Percentiles rank a stretch among this genome's conserved stretches.
Conservation (phyloP, 208 protist species). For the Angomonas deanei region DNA sequence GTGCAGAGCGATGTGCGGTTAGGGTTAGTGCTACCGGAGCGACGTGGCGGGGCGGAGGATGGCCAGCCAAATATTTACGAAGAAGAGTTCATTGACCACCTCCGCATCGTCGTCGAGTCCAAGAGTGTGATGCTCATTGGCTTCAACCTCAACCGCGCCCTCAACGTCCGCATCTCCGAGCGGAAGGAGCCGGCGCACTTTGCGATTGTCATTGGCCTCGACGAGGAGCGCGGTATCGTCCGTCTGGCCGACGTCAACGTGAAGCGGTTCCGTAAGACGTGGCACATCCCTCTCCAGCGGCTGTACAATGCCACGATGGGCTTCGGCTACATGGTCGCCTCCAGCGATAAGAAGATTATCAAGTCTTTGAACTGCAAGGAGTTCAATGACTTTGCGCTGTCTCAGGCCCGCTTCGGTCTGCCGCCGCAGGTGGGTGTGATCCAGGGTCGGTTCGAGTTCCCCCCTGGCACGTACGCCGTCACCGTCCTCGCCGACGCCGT, state of each 20-base stretch:
- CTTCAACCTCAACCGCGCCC: slow-evolving; percentile 82
- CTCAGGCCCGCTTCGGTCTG: slow-evolving; percentile 56
- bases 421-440: slow-evolving; percentile 38
- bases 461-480: slow-evolving; percentile 63
- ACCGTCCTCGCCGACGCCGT: slow-evolving; percentile 86
- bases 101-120: slow-evolving; percentile 50
- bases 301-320: slow-evolving; percentile 86
- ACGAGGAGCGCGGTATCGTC: slow-evolving; percentile 62
- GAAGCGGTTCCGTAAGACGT: slow-evolving; percentile 87
- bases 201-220: slow-evolving; percentile 83
- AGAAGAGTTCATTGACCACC: slow-evolving; percentile 70
- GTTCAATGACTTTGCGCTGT: slow-evolving; percentile 48
- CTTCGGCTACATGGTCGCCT: slow-evolving; percentile 83
- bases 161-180: slow-evolving; percentile 71
- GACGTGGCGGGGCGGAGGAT: slow-evolving; percentile 75
- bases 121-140: slow-evolving; percentile 84
- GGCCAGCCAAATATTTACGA: slow-evolving; percentile 79
- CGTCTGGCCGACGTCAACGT: slow-evolving; percentile 86
- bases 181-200: slow-evolving; percentile 70
- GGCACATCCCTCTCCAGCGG: slow-evolving; percentile 65
- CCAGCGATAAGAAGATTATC: slow-evolving; percentile 69
- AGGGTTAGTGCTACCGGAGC: slow-evolving; percentile 52
- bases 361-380: slow-evolving; percentile 44
- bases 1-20: slow-evolving; percentile 58
- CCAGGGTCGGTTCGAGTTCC: slow-evolving; percentile 81